Evolutionary conservation across 768 basidiomycete species (phyloP), one percentile per base, ranked within the genome.

Genomic region (Paxillus ammoniavirescens): DNA sequence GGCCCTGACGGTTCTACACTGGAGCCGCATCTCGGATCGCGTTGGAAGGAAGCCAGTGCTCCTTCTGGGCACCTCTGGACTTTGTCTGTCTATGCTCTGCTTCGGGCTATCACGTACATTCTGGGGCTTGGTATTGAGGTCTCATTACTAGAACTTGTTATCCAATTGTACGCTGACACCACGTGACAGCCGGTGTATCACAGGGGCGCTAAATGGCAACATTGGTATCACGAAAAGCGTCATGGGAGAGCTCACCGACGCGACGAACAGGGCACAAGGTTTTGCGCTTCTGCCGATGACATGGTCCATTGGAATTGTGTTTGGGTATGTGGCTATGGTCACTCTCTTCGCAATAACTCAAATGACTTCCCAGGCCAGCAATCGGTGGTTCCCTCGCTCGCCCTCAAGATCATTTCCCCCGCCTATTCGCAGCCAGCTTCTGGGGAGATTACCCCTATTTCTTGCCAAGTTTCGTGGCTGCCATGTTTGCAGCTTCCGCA

Each of bases 1-100:
- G 65, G 85, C 87, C 1, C 63, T 81, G 50, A 83, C 84, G 2
- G 82, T 89, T 30, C 68, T 91, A 36, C 82, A 86, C 49, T 91
- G 88, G 87, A 84, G 84, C 63, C 78, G 85, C 28, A 56, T 82
- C 14, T 89, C 87, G 10, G 89, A 90, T 62, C 71, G 73, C 41
- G 69, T 90, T 14, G 88, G 89, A 8, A 81, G 89, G 37, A 89
- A 85, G 61, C 88, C 89, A 0, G 82, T 91, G 28, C 81, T 91
- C 53, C 74, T 90, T 42, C 72, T 68, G 2, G 89, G 88, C 0
- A 70, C 89, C 2, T 69, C 77, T 23, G 87, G 87, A 2, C 62
- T 87, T 12, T 81, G 81, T 1, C 18, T 84, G 8, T 87, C 85
- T 0, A 87, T 90, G 84, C 80, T 79, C 56, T 81, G 76, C 60